Conservation (phyloP, 176 grass and related monocot genomes). For the Chrysopogon serrulatus region DNA sequence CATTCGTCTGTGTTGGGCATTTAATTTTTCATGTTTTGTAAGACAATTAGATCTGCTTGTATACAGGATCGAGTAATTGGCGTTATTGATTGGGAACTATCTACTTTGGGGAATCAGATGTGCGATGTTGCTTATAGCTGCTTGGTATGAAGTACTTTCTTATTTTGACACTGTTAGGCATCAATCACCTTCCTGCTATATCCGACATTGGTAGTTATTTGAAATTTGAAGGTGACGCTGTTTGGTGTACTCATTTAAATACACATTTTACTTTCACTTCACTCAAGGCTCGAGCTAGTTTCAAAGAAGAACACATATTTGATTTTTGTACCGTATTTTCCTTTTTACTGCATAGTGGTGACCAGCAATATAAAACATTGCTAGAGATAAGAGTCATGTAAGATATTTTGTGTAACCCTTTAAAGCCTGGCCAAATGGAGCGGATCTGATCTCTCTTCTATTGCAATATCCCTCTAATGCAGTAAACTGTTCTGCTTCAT, state of each 20-base stretch:
- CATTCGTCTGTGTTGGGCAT: neutral
- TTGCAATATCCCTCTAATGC: neutral
- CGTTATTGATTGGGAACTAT: constrained; percentile 98
- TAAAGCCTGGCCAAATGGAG: neutral
- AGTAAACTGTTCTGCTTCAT: neutral
- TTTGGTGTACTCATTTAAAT: neutral
- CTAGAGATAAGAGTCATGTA: neutral
- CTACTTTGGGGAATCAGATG: constrained; percentile 98
- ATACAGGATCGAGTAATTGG: constrained; percentile 87
- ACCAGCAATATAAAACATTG: neutral
- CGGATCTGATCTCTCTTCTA: neutral
- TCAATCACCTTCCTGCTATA: neutral
- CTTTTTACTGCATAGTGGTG: neutral
- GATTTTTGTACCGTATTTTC: neutral
- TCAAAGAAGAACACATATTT: neutral
- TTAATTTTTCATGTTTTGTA: neutral
- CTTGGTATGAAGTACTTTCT: constrained; percentile 48
- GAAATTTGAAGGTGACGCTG: neutral
- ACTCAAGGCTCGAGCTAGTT: neutral
- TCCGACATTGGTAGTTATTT: neutral
- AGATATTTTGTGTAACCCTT: neutral
- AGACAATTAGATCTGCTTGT: constrained; percentile 3
- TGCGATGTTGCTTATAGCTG: constrained; percentile 92
- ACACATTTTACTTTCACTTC: neutral
- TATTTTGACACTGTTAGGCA: neutral